Evolutionary conservation across 805 yeast species (phyloP).

Genomic region (Wickerhamomyces sydowiorum): DNA sequence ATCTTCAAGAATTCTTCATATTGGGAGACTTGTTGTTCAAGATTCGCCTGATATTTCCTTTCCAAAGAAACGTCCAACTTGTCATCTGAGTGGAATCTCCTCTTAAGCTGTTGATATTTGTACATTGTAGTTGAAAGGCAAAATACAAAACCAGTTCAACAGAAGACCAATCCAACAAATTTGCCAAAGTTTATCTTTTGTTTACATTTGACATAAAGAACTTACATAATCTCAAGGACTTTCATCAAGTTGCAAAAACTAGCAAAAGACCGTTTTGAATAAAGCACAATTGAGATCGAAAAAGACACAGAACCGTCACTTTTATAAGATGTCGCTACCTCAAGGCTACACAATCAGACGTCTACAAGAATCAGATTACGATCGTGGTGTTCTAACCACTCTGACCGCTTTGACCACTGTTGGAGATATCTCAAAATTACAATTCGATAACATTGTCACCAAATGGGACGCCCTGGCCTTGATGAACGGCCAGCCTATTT

Average conservation of each 20-base stretch:
- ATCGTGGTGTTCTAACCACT: constrained; percentile 56
- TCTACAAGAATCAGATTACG: constrained; percentile 48
- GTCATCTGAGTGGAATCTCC: neutral
- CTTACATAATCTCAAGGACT: too few species aligned
- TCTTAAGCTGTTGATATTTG: neutral
- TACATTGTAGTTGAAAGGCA: neutral
- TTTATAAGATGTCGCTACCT: constrained; percentile 44
- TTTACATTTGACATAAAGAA: too few species aligned
- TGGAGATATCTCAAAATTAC: constrained; percentile 53
- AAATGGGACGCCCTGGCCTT: constrained; percentile 47
- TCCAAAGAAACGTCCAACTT: neutral
- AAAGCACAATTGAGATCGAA: too few species aligned
- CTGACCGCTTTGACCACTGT: constrained; percentile 74
- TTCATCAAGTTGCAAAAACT: too few species aligned
- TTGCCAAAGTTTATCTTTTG: too few species aligned
- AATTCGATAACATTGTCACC: constrained; percentile 45
- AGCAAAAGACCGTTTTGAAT: too few species aligned
- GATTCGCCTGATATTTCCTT: neutral
- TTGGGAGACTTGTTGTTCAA: neutral
- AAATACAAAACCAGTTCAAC: too few species aligned
- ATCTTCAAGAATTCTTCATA: neutral
- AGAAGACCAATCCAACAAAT: too few species aligned
- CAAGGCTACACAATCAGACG: constrained; percentile 65
- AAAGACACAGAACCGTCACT: too few species aligned
- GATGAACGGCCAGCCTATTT: constrained; percentile 30